phyloP scores from a whole-genome alignment of 192 early-diverging fungal species.

The Phlyctochytrium arcticum region DNA sequence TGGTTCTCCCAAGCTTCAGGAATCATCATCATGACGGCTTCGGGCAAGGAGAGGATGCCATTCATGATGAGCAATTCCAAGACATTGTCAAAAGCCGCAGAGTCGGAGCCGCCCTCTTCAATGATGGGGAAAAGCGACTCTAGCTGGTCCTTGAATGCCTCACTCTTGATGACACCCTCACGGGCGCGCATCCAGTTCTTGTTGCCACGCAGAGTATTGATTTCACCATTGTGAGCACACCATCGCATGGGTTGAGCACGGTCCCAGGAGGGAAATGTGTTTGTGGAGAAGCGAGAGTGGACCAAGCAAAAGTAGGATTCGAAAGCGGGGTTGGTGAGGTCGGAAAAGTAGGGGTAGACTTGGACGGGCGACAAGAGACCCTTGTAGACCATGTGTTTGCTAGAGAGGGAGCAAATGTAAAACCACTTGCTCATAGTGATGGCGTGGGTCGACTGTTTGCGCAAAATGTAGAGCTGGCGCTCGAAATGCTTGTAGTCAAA shows the following conservation, averaged over 20 bases:
- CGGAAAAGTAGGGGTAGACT: slow-evolving; percentile 89
- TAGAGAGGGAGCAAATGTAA: slow-evolving; percentile 94
- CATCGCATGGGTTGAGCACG: slow-evolving; percentile 97
- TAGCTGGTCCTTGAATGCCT: slow-evolving; percentile 71
- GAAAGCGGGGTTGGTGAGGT: slow-evolving; percentile 79
- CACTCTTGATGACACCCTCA: slow-evolving; percentile 89
- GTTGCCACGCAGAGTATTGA: slow-evolving; percentile 98
- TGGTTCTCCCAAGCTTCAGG: slow-evolving; percentile 98
- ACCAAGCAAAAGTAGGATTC: slow-evolving; percentile 93
- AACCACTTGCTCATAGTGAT: slow-evolving; percentile 88
- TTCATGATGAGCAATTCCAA: slow-evolving; percentile 91
- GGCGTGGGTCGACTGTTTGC: slow-evolving; percentile 85
- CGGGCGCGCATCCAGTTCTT: slow-evolving; percentile 99
- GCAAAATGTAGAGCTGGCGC: slow-evolving; percentile 81
- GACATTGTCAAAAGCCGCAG: slow-evolving; percentile 95
- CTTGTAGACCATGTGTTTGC: slow-evolving; percentile 95
- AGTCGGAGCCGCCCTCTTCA: slow-evolving; percentile 94
- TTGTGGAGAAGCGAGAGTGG: slow-evolving; percentile 98
- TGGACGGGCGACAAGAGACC: slow-evolving; percentile 92
- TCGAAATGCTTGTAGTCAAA: slow-evolving; percentile 64
- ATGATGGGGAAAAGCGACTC: slow-evolving; percentile 88
- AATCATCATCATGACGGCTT: slow-evolving; percentile 98
- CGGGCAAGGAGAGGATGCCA: slow-evolving; percentile 84
- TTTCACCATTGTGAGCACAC: slow-evolving; percentile 99
- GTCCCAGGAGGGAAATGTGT: slow-evolving; percentile 99